Evolutionary conservation across 2,329 filamentous ascomycete genomes (phyloP), one percentile per base, ranked within the genome.

Genomic region (Botrytis hyacinthi): DNA sequence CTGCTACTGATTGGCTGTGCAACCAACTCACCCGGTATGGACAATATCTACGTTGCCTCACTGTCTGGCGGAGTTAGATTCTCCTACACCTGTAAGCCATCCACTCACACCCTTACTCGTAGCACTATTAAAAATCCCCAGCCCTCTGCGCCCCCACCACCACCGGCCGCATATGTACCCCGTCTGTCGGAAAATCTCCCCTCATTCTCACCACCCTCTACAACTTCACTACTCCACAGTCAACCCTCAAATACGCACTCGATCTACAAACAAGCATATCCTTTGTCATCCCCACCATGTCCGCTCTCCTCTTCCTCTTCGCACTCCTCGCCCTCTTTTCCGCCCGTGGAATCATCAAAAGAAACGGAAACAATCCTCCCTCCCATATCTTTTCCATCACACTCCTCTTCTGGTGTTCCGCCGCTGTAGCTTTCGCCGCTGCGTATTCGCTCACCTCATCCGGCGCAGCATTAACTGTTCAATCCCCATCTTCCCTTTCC

Each of bases 51-150:
- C 69, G 32, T 71, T 18, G 40, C 57, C 12, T 35, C 59, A 26
- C 42, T 71, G 1, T 44, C 44, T 8, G 16, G 7, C 22, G 40
- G 29, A n/a, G 35, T 71, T 6, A n/a, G 16, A 46, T 62, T 62
- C 32, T 71, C 69, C 40, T 71, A 71, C 42, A 71, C 69, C 4
- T 71, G 69, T 71, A 62, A 62, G 69, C 42, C 26, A 32, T 14
- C 22, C 14, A 20, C 3, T 26, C 10, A 9, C 3, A 32, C 20
- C 46, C 35, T 20, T 29, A 26, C 42, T 42, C n/a, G 12, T 51
- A 32, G 2, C 42, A n/a, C 6, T 18, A 51, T 29, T 62, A 62
- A 62, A 32, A 71, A 51, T 26, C 5, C 12, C 5, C 29, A 71
- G 69, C 69, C 5, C 22, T 71, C 29, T 71, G 69, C 8, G 69